Evolutionary conservation across 208 protist genomes (phyloP).

Genomic region (Crithidia bombi): DNA sequence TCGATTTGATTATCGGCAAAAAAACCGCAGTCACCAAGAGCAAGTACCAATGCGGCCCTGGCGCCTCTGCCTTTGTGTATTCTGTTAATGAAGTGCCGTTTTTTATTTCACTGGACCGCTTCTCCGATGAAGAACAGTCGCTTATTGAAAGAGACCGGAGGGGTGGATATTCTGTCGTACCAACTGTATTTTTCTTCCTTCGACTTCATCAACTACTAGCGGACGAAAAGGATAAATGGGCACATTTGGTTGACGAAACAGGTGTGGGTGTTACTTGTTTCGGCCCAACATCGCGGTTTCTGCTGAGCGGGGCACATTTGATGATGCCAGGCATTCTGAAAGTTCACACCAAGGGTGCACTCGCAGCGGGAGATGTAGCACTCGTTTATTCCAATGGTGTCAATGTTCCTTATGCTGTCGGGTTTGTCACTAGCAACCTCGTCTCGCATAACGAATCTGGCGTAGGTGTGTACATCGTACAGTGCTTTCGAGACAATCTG

Average conservation of each 20-base stretch:
- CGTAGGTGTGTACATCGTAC: slow-evolving; percentile 64
- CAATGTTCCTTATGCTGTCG: slow-evolving; percentile 64
- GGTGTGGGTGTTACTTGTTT: slow-evolving; percentile 44
- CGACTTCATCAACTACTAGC: slow-evolving; percentile 34
- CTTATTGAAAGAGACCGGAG: slow-evolving; percentile 17
- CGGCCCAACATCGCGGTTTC: slow-evolving; percentile 63
- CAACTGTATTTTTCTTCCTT: slow-evolving; percentile 75
- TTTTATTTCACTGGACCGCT: slow-evolving; percentile 47
- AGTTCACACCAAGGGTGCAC: slow-evolving; percentile 1
- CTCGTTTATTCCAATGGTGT: slow-evolving; percentile 50
- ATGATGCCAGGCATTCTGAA: slow-evolving; percentile 80
- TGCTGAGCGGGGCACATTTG: slow-evolving; percentile 76
- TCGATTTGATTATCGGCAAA: slow-evolving; percentile 64
- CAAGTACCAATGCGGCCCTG: slow-evolving; percentile 48
- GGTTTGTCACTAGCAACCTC: slow-evolving; percentile 56
- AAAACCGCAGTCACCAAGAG: slow-evolving; percentile 45
- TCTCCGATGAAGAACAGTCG: slow-evolving; percentile 38
- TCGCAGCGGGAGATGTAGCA: slow-evolving; percentile 27
- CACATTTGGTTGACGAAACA: slow-evolving; percentile 15
- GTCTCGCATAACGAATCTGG: slow-evolving; percentile 24
- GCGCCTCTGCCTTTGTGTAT: slow-evolving; percentile 47
- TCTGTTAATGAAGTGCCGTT: slow-evolving; percentile 62
- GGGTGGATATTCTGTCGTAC: slow-evolving; percentile 29
- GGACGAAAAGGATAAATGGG: slow-evolving; percentile 31
- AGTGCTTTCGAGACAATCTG: slow-evolving; percentile 65